Evolutionary conservation across 306 rosid species (phyloP).

Genomic region (Dryas alaskensis): DNA sequence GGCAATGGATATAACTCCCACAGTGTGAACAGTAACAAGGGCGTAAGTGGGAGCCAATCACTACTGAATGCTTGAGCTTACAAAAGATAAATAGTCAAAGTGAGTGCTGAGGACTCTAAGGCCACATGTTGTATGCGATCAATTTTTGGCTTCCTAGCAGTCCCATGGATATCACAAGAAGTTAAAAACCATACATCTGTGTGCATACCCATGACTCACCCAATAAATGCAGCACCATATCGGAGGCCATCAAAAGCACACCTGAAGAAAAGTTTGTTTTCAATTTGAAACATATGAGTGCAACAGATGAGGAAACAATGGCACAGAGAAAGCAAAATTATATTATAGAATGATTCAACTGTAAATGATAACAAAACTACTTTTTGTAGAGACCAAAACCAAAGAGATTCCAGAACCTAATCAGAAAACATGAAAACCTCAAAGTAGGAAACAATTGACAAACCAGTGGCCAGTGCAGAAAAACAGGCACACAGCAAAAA

Average conservation of each 20-base stretch:
- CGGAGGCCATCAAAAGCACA: constrained; percentile 99
- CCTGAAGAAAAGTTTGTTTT: constrained; percentile 45
- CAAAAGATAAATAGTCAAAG: background rate
- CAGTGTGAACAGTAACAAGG: constrained; percentile 1
- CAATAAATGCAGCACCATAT: constrained; percentile 95
- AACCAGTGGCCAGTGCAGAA: constrained; percentile 98
- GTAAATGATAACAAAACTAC: background rate
- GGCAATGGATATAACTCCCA: constrained; percentile 4
- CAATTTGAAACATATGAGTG: constrained; percentile 6
- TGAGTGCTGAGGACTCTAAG: background rate
- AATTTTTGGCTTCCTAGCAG: constrained; percentile 12
- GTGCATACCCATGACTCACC: constrained; percentile 42
- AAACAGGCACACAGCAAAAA: constrained; percentile 76
- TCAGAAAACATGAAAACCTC: constrained; percentile 24
- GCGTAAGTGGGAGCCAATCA: background rate
- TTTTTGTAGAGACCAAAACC: background rate
- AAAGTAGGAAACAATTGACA: constrained; percentile 31
- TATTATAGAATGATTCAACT: background rate
- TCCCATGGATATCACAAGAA: background rate
- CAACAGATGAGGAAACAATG: constrained; percentile 1
- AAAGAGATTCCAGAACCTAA: constrained; percentile 16
- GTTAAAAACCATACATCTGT: constrained; percentile 6
- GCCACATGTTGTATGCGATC: background rate
- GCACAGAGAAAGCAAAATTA: background rate
- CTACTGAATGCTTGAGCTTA: background rate